A percentile compares a stretch with the other conserved stretches of the same genome.
Evolutionary conservation across 2,329 filamentous ascomycete species (phyloP).

Genomic region (Penicillium sp.): DNA sequence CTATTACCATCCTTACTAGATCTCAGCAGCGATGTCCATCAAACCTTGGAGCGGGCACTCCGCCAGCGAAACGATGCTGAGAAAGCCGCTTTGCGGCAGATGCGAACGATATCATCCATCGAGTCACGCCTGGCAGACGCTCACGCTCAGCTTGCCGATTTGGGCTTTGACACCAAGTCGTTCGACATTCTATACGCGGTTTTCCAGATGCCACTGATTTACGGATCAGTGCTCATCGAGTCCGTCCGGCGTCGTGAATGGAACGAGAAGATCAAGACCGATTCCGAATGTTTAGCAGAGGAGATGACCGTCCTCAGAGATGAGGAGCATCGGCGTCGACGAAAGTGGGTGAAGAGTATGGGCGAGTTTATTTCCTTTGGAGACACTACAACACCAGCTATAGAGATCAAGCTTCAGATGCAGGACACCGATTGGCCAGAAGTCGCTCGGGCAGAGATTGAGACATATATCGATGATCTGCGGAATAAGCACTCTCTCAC

Average conservation of each 20-base stretch:
- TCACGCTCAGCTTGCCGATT: conserved; percentile 63
- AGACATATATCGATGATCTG: conserved; percentile 64
- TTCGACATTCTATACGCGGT: conserved; percentile 77
- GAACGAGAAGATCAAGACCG: conserved; percentile 81
- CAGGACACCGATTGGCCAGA: conserved; percentile 76
- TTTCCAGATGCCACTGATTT: conserved; percentile 78
- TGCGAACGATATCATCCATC: conserved; percentile 75
- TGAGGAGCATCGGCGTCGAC: conserved; percentile 80
- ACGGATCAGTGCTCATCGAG: conserved; percentile 82
- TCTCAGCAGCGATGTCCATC: conserved; percentile 50
- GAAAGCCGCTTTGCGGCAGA: conserved; percentile 61
- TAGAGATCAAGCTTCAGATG: conserved; percentile 79
- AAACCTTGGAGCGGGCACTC: conserved; percentile 45
- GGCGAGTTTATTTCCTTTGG: conserved; percentile 63
- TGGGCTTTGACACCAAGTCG: conserved; percentile 71
- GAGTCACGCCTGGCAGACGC: conserved; percentile 68
- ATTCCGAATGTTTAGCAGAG: conserved; percentile 81
- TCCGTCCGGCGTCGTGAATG: conserved; percentile 82
- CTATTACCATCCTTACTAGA: conserved; percentile 56
- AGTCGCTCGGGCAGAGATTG: conserved; percentile 68
- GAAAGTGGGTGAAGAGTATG: conserved; percentile 83
- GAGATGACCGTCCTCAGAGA: conserved; percentile 90
- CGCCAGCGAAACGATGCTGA: conserved; percentile 64
- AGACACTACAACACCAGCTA: conserved; percentile 64
- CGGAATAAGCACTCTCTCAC: conserved; percentile 60